Evolutionary conservation across 1,284 basidiomycete genomes (phyloP), one percentile per base, ranked within the genome.

Genomic region (Ceratobasidium sp.): DNA sequence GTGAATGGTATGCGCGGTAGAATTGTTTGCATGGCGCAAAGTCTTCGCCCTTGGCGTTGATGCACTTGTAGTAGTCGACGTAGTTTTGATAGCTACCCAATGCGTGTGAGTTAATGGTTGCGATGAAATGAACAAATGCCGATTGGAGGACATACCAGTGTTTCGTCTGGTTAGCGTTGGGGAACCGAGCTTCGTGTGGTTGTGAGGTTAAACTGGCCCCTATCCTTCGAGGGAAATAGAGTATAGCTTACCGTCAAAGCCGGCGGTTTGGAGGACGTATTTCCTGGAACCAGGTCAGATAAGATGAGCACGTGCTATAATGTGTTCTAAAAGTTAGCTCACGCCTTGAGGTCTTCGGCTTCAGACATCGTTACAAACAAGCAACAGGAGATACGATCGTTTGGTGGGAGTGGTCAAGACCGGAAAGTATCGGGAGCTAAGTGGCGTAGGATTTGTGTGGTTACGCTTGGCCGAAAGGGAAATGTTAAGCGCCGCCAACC

Each of bases 11-110:
- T 47, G 95, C 94, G 84, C 92, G 91, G 88, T 94, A 95, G 92
- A 99, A 99, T 87, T 98, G 96, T 88, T 97, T 96, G 93, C 98
- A 99, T 10, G 98, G 96, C 28, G 92, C 91, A 84, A 92, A 99
- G 78, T 99, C 98, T 82, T 99, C 97, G 80, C 98, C 98, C 88
- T 98, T 99, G 81, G 96, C 96, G 82, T 94, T 88, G 82, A 99
- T 88, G 85, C 98, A 99, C 86, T 97, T 98, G 92, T 95, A 95
- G 89, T 97, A 98, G 86, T 99, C 96, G 78, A 94, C 92, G 85
- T 96, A 98, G 87, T 96, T 97, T 87, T 98, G 97, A 91, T 92
- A 95, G 85, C 92, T 94, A 80, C 13, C 69, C 47, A 13, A 73
- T 56, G 37, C 42, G 28, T 45, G 76, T 63, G 58, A 28, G 53